Conservation (phyloP, 1,284 basidiomycete species). For the Amylostereum areolatum region DNA sequence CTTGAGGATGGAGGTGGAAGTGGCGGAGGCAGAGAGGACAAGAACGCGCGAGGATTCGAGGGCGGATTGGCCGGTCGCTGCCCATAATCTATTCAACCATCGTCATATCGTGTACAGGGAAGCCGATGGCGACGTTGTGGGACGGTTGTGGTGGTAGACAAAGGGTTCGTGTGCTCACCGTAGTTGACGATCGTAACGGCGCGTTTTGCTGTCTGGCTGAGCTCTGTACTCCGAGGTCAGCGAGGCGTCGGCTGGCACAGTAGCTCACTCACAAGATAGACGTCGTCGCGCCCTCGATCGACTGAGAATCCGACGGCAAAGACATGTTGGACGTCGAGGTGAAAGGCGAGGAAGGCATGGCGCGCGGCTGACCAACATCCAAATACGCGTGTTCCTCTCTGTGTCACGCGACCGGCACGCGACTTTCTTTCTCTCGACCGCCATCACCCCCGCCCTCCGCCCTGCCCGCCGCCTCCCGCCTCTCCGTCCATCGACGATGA, state of each 20-base stretch:
- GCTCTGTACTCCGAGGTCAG: too few relatives aligned
- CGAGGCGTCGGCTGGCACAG: too few relatives aligned
- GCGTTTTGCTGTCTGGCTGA: constrained; percentile 85
- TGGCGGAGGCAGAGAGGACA: constrained; percentile 61
- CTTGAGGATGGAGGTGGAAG: constrained; percentile 65
- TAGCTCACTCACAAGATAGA: too few relatives aligned
- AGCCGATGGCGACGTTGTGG: neutral
- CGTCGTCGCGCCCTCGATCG: too few relatives aligned
- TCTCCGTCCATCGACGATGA: constrained; percentile 13
- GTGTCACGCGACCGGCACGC: neutral
- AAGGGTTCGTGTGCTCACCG: constrained; percentile 65
- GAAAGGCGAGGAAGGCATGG: too few relatives aligned
- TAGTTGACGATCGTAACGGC: constrained; percentile 89
- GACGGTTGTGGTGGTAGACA: too few relatives aligned
- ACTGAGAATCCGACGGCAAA: too few relatives aligned
- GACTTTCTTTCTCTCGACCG: constrained; percentile 1
- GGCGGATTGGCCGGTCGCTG: constrained; percentile 87
- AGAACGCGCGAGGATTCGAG: constrained; percentile 84
- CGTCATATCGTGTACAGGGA: neutral
- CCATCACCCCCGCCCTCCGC: constrained; percentile 5
- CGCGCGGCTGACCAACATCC: too few relatives aligned
- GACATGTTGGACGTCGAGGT: too few relatives aligned
- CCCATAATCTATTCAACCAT: constrained; percentile 74
- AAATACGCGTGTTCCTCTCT: too few relatives aligned
- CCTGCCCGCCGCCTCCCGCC: neutral